Evolutionary conservation across 306 rosid genomes (phyloP), one percentile per base, ranked within the genome.

Genomic region (Prunus armeniaca): DNA sequence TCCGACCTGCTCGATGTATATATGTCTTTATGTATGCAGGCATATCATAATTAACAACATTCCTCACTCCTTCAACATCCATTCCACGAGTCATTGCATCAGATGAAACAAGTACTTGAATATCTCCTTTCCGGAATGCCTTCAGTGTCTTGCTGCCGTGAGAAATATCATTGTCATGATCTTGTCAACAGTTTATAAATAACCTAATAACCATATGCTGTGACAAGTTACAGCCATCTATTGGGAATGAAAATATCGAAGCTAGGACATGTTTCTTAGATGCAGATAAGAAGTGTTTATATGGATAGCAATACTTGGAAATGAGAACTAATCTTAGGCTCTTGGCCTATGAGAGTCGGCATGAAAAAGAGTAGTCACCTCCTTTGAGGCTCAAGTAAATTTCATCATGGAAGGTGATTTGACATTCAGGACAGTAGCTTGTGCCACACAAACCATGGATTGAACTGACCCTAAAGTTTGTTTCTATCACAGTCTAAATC

Each of bases 31-130:
- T 80, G 87, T 87, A 89, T 71, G 77, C 75, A 43, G 97, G 97
- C 92, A 89, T 79, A 73, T 92, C 96, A 72, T 92, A 95, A 82
- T 92, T 95, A 78, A 95, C 83, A 64, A 95, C 97, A 77, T 85
- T 88, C 86, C 81, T 83, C 80, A 95, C 91, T 71, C 96, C 97
- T 86, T 90, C 93, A 69, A 95, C 96, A 83, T 95, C 97, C 96
- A 95, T 95, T 70, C 97, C 98, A 82, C 97, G 91, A 73, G 98
- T 90, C 97, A 95, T 88, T 51, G 98, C 97, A 90, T 92, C 97
- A 61, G 97, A 92, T 25, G 93, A 90, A 81, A 95, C 88, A 64
- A 95, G 97, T 77, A 95, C 97, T 84, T 89, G 97, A 65, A 95
- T 81, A 77, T 83, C 77, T 73, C 98, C 98, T 76, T 82, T 81